phyloP scores from a whole-genome alignment of 305 asterid species.

The Fraxinus angustifolia region DNA sequence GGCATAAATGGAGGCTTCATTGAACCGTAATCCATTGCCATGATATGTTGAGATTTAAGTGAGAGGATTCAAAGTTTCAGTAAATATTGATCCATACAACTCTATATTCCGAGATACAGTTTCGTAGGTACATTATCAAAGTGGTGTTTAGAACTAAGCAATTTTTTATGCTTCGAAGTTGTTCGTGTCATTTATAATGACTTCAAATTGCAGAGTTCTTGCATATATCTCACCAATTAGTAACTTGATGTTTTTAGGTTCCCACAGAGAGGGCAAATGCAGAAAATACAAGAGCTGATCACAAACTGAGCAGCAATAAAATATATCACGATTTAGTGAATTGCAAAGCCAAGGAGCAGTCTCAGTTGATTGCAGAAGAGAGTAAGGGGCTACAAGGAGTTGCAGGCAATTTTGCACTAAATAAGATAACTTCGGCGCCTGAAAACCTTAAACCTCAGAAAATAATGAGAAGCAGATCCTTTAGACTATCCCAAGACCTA shows the following conservation, averaged over 20 bases:
- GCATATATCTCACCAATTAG: background rate
- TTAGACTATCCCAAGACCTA: constrained; percentile 64
- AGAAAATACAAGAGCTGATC: constrained; percentile 21
- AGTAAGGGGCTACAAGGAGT: constrained; percentile 10
- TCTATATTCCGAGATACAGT: background rate
- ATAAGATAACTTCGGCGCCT: constrained; percentile 45
- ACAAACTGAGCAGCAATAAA: constrained; percentile 29
- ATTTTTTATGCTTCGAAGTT: background rate
- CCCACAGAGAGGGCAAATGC: constrained; percentile 42
- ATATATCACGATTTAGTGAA: constrained; percentile 19
- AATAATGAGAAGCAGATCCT: constrained; percentile 59
- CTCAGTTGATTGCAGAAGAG: constrained; percentile 19
- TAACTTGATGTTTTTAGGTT: constrained; percentile 25
- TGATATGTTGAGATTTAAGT: background rate
- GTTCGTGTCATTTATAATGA: background rate
- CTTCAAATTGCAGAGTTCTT: background rate
- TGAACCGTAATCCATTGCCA: background rate
- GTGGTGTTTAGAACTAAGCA: background rate
- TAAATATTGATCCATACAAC: background rate
- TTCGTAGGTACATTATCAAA: background rate
- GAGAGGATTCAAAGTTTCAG: background rate
- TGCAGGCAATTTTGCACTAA: constrained; percentile 32
- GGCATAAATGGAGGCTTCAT: background rate
- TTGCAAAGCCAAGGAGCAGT: constrained; percentile 34
- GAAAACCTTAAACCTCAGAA: constrained; percentile 39